Base-by-base conservation (phyloP, 192 early-diverging fungal species). In the Rhizoclosmatium sp. region DNA sequence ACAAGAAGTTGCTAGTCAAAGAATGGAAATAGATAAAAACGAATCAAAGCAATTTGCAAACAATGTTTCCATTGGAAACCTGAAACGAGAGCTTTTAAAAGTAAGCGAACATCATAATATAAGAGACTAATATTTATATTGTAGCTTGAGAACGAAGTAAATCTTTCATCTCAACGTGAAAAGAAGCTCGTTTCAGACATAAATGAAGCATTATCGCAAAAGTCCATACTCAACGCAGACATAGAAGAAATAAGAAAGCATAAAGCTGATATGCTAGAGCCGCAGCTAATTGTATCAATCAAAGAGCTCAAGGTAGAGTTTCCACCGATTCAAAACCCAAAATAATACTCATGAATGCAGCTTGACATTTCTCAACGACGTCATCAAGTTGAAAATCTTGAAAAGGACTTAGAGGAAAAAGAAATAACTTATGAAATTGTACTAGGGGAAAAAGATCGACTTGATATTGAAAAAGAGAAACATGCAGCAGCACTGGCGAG, bases 371-470 rank as follows among this genome's bases (percentile, higher is more conserved):
- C 91, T 23, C 90, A 91, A 76, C 69, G 89, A 56, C 72, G 85
- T 7, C 85, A 91, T 66, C 90, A 91, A 83, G 86, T 88, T 31
- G 90, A 91, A 65, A 91, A 91, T 59, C 80, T 91, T 31, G 82
- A 89, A 80, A 91, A 91, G 72, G 90, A 91, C 71, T 75, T 91
- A 59, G 90, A 91, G 64, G 90, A 91, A 73, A 91, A 91, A 68
- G 87, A 91, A 75, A 80, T 80, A n/a, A 86, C 85, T 1, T 84
- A 82, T 58, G 87, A 88, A 65, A 79, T 79, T 78, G 83, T 87
- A 7, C 82, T 81, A 66, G 83, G 84, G 42, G 89, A 91, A 47
- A 82, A 83, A n/a, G 89, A 91, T 16, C 68, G 86, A n/a, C 47
- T 89, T n/a, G 88, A 89, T 42, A 81, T 82, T 31, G 90, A 91